Evolutionary conservation across 768 basidiomycete species (phyloP), one percentile per base, ranked within the genome.

Genomic region (Hemileccinum impolitum): DNA sequence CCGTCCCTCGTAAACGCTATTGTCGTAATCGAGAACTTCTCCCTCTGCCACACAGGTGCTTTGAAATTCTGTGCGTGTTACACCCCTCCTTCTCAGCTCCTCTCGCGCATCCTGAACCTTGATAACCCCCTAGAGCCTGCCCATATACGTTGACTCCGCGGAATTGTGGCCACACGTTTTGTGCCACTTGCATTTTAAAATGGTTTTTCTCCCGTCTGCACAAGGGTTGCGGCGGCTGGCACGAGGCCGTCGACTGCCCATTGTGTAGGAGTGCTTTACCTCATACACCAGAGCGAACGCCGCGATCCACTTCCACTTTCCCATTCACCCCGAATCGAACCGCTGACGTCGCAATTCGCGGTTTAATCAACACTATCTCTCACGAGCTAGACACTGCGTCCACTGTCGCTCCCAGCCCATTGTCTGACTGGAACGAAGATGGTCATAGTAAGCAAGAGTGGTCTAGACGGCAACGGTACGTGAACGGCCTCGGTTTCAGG

Each of bases 131-230:
- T 25, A 74, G 71, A 53, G 79, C 82, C 2, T 74, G 74, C 53
- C 85, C 85, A 8, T 81, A 81, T 59, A 67, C 69, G 28, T 66
- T 85, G 36, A 76, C 72, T 48, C 77, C 81, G 15, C 71, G 70
- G 13, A 67, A 70, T 35, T 87, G 85, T 52, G 85, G 85, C 10
- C 85, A 87, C 58, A 77, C 82, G 4, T 87, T 82, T 59, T 86
- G 83, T 60, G 78, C 80, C 26, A 67, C 80, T 41, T 85, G 82
- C 65, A 81, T 84, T 52, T 64, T 86, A 26, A 79, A 79, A 58
- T 84, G 82, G 80, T 80, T 80, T 66, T 85, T 85, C 70, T 81
- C 82, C 57, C 78, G 79, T 41, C 66, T 85, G 25, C 84, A 86
- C 65, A 70, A 69, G 40, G 71, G 70, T 1, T 86, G 85, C 59